Base-by-base conservation (phyloP, 805 yeast species). In the baker's yeast (Saccharomyces cerevisiae) region DNA sequence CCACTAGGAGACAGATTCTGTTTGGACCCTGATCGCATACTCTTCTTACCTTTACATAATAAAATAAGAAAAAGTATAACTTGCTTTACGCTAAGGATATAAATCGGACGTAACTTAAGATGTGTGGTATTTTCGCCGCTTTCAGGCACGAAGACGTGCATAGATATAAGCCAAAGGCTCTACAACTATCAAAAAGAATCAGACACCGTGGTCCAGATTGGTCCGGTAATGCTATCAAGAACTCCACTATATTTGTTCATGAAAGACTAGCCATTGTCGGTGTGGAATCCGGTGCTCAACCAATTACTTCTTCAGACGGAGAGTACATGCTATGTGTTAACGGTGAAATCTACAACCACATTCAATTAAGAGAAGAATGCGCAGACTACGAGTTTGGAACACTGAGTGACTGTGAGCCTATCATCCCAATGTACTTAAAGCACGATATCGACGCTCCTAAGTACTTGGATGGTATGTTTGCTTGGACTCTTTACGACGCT, bases 161-260 rank as follows among this genome's bases (percentile, higher is more conserved):
- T 63, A 75, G 77, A 53, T 94, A 87, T 80, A 92, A 91, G 74
- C 81, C 84, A 59, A 84, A 84, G 69, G 98, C 98, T 48, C 79
- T 94, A 58, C 95, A 89, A 71, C 79, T 89, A 70, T 80, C 98
- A 58, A 92, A 89, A 74, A 82, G 91, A 75, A 86, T 92, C 71
- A 85, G 99, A 77, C 99, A 94, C 75, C 85, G 99, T 75, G 99
- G 99, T 68, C 99, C 99, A 62, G 99, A 94, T 75, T 94, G 99
- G 99, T 80, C 90, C 41, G 99, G 99, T 68, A 90, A 89, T 83
- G 71, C 79, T 60, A 75, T 80, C 61, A 83, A 84, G 69, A 88
- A 88, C 84, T 71, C 77, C 60, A 89, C 97, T 49, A 84, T 94
- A 61, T 74, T 94, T 62, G 84, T 87, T 64, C 99, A 94, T 72